A percentile compares a stretch with the other conserved stretches of the same genome.
Evolutionary conservation across 345 rosid species (phyloP).

Genomic region (Citrus trifoliata): DNA sequence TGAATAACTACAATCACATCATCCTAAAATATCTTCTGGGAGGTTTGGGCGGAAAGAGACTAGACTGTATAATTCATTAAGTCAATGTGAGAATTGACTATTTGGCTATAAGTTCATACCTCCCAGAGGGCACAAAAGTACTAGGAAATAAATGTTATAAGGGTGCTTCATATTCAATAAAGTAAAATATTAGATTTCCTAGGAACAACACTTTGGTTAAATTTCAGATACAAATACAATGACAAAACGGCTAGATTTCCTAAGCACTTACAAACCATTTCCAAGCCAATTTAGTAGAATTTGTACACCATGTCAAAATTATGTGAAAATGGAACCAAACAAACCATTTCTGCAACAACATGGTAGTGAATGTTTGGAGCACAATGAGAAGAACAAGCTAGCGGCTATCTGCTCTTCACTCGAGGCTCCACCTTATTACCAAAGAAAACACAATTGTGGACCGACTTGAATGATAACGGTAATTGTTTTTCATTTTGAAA

Average conservation of each 20-base stretch:
- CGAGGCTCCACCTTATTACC: constrained; percentile 40
- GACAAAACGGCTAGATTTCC: not conserved
- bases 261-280: not conserved
- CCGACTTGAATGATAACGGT: too few relatives aligned
- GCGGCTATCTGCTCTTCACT: constrained; percentile 55
- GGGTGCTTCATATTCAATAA: not conserved
- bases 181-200: not conserved
- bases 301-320: constrained; percentile 27
- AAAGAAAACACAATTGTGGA: not conserved
- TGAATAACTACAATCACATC: not conserved
- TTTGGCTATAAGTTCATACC: not conserved
- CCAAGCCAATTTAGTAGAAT: not conserved
- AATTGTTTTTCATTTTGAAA: too few relatives aligned
- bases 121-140: not conserved
- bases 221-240: not conserved
- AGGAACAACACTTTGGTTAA: not conserved
- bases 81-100: not conserved
- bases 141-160: not conserved
- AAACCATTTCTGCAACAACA: constrained; percentile 30
- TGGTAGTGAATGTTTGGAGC: constrained; percentile 52
- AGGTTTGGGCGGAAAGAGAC: not conserved
- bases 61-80: not conserved
- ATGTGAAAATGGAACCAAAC: constrained; percentile 28
- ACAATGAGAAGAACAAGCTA: constrained; percentile 70
- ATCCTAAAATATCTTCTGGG: not conserved